Evolutionary conservation across 139 green algal genomes (phyloP).

Genomic region (Pseudopediastrum boryanum): DNA sequence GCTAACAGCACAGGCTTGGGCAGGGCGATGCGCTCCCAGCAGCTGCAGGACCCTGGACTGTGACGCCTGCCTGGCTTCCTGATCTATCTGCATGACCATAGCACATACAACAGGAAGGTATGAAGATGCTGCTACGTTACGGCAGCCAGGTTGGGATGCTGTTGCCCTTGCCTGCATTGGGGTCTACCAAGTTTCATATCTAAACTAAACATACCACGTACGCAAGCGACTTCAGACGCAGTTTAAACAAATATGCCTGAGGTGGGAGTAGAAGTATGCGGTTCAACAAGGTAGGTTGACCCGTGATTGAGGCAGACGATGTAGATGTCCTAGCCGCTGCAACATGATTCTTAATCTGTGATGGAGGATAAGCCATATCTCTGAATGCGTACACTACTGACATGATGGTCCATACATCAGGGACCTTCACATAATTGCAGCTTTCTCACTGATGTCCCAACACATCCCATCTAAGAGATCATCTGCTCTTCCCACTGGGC

Average conservation of each 20-base stretch:
- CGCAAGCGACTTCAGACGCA: too few species aligned
- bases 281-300: too few species aligned
- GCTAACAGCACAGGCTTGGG: neutral
- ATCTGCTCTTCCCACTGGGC: neutral
- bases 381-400: neutral
- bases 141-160: too few species aligned
- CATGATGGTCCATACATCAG: neutral
- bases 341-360: too few species aligned
- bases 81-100: neutral
- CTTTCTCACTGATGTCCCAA: neutral
- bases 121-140: neutral
- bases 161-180: too few species aligned
- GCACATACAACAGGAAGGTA: neutral
- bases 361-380: neutral
- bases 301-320: too few species aligned
- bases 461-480: neutral
- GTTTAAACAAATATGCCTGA: too few species aligned
- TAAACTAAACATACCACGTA: neutral
- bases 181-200: neutral
- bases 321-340: too few species aligned
- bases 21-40: neutral
- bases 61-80: neutral
- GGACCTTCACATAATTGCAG: neutral
- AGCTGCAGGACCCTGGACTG: constrained; percentile 10
- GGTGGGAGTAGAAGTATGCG: too few species aligned